A percentile compares a stretch with the other conserved stretches of the same genome.
These are phyloP conservation scores for Claviceps paspali DNA, from an alignment of 2,329 filamentous ascomycete genomes.

Conservation along the genomic window DNA sequence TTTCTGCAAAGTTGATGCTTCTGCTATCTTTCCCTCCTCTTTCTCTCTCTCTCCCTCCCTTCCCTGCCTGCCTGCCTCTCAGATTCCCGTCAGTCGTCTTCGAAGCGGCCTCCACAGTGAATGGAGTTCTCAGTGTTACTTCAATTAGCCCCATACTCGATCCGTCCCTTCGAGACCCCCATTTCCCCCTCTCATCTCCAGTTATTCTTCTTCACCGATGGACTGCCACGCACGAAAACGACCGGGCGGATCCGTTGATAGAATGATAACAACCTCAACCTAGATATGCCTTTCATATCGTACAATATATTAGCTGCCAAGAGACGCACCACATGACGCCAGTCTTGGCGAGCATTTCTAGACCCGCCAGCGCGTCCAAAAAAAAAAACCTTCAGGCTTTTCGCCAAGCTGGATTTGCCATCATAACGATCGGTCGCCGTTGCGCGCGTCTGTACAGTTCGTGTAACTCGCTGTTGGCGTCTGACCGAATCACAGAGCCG, in stretches of 20 bases:
- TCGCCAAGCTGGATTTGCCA: constrained; percentile 24
- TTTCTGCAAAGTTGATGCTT: too few species aligned
- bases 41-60: too few species aligned
- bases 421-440: constrained; percentile 53
- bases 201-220: too few species aligned
- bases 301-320: constrained; percentile 3
- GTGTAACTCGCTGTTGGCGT: constrained; percentile 61
- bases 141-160: too few species aligned
- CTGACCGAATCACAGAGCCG: constrained; percentile 87
- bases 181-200: too few species aligned
- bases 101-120: too few species aligned
- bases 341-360: constrained; percentile 3
- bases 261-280: not conserved
- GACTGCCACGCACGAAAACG: constrained; percentile 15
- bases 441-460: constrained; percentile 64
- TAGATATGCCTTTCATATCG: not conserved
- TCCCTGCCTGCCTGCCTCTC: too few species aligned
- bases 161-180: too few species aligned
- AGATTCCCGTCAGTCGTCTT: too few species aligned
- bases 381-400: constrained; percentile 5
- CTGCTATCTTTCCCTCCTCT: too few species aligned
- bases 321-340: not conserved
- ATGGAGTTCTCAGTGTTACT: too few species aligned
- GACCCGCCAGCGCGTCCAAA: not conserved
- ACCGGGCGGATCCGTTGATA: not conserved